Conservation (phyloP, 257 asterid genomes). For the Rhazya stricta region DNA sequence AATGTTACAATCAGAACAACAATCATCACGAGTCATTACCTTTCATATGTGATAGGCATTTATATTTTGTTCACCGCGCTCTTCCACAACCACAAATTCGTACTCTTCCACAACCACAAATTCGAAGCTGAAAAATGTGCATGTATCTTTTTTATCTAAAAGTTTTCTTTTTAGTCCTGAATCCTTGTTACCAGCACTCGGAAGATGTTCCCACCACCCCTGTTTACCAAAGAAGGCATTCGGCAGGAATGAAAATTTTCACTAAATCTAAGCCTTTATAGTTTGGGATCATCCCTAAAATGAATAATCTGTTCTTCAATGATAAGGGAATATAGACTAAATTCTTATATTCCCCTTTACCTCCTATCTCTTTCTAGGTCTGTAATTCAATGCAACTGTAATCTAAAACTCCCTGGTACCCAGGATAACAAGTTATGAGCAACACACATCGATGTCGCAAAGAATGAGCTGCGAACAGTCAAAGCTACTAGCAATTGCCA, state of each 20-base stretch:
- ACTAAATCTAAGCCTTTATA: neutral
- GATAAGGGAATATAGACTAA: neutral
- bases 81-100: no score
- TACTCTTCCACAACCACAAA: neutral
- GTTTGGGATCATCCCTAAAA: neutral
- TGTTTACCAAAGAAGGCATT: neutral
- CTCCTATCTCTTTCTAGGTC: neutral
- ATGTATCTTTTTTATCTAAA: neutral
- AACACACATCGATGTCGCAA: neutral
- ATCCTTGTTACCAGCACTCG: neutral
- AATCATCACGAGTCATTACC: no score
- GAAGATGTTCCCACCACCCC: neutral
- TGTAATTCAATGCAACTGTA: neutral
- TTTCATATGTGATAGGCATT: no score
- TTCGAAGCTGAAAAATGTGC: neutral
- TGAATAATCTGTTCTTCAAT: neutral
- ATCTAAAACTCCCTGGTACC: neutral
- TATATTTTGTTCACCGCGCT: no score
- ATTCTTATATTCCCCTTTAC: neutral
- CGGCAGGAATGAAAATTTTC: neutral
- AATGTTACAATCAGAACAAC: no score
- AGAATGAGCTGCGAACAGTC: neutral
- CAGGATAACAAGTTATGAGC: neutral
- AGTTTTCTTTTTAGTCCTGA: neutral
- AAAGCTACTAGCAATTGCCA: neutral